Evolutionary conservation across 176 grass and related monocot genomes (phyloP), one percentile per base, ranked within the genome.

Genomic region (Bolboschoenus planiculmis): DNA sequence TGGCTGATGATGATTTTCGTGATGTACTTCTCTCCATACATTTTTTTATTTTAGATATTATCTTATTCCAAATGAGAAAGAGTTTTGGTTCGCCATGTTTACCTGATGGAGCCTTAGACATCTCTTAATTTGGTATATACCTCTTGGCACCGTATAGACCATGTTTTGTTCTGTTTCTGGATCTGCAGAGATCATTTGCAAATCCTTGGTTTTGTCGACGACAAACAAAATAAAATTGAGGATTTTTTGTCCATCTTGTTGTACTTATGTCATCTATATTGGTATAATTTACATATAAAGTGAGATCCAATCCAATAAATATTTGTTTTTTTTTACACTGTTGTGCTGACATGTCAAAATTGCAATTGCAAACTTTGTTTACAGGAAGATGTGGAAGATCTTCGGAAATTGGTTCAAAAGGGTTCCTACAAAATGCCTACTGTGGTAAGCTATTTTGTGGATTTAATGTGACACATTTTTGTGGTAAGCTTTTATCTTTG

Each of bases 361-460:
- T 78, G 20, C 51, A 50, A 74, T 5, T 79, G 59, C 60, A 50
- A 37, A 26, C 58, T 78, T 85, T 91, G 59, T 85, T 89, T 67
- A 82, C 86, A 98, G 95, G 85, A 94, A 10, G 92, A 98, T 33
- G 90, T 89, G 33, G 84, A 85, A 70, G 88, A 91, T 87, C 84
- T 94, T 73, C 79, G 54, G 82, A 37, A 75, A 68, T 93, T 86
- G 75, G 92, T 79, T 18, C 79, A 92, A 37, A 91, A 91, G 88
- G 88, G 84, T 31, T 24, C 70, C 24, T 86, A 92, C 61, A 82
- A 85, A 87, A 91, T 87, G 82, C 78, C 87, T 81, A 97, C 92
- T 36, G 75, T 97, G 85, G 95, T 97, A 91, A 94, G 90, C 81
- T 81, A 39, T 61, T 81, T 80, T 62, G 64, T 76, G 14, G 46